Evolutionary conservation across 2,329 filamentous ascomycete genomes (phyloP), one percentile per base, ranked within the genome.

Genomic region (Dactylonectria estremocensis): DNA sequence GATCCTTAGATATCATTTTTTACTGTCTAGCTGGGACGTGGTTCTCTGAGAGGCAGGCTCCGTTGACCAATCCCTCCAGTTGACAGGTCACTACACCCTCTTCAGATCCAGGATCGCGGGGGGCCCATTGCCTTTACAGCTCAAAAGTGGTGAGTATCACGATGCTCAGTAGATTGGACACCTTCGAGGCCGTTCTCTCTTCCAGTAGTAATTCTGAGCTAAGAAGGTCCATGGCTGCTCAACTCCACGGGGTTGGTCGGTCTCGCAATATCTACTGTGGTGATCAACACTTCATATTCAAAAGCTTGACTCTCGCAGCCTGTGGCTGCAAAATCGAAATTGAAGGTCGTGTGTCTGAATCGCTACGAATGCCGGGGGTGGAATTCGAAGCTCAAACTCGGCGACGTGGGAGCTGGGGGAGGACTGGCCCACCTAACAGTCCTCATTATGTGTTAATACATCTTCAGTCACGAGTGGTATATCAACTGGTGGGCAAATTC

Each of bases 401-500:
- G 64, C 1, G 55, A 16, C 10, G 56, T 69, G 1, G 55, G 61
- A 1, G 14, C 2, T 4, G 52, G 35, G 2, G 31, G 16, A 5
- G 46, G 37, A 11, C 80, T 85, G 24, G 81, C 82, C 0, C 69
- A 74, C 1, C 77, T 86, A 2, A 77, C 77, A 43, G 76, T 79
- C 0, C 75, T 87, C 0, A 73, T 77, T 0, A 68, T 87, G 1
- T 81, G 82, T 0, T 80, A 79, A 0, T 83, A 80, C 52, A 73
- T 77, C 2, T 84, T 87, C 60, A 77, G 77, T 1, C 76, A 84
- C 45, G 79, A 84, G 46, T 80, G 79, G 71, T 82, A 87, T 56
- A 68, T 84, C 1, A 80, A 82, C 8, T 86, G 84, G 83, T 78
- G 86, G 3, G 67, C 81, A 0, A 78, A 77, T 0, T 78, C 86